Conservation (phyloP, 805 yeast genomes). For the Grigorovia humatica region DNA sequence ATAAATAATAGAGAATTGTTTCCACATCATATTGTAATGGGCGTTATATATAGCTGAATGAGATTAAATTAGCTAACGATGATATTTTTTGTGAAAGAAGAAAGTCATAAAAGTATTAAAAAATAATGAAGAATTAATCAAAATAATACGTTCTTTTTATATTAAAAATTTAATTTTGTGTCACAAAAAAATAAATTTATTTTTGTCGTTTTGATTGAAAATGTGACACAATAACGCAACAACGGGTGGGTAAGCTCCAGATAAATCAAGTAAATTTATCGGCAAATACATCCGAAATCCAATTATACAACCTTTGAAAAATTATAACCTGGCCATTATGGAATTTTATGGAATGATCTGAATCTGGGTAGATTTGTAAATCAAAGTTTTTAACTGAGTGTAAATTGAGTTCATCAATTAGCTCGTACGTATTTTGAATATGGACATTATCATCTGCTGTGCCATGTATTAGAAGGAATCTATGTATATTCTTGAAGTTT, state of each 20-base stretch:
- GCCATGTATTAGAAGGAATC: slow-evolving; percentile 70
- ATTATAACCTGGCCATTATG: slow-evolving; percentile 75
- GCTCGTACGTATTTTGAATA: slow-evolving; percentile 53
- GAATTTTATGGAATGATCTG: slow-evolving; percentile 70
- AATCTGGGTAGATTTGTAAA: slow-evolving; percentile 83
- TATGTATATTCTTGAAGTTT: slow-evolving; percentile 36
- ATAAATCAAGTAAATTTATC: slow-evolving; percentile 21
- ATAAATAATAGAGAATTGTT: slow-evolving; percentile 5
- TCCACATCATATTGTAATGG: slow-evolving; percentile 5
- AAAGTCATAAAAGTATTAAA: neutral
- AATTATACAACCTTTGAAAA: slow-evolving; percentile 54
- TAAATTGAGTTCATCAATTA: slow-evolving; percentile 49
- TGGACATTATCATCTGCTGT: slow-evolving; percentile 82
- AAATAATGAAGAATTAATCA: neutral
- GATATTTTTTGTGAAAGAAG: neutral
- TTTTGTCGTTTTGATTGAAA: neutral
- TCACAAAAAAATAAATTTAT: neutral
- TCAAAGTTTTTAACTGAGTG: slow-evolving; percentile 63
- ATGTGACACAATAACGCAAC: neutral
- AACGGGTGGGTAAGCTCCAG: neutral
- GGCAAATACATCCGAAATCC: slow-evolving; percentile 55
- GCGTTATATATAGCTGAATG: neutral
- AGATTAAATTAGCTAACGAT: neutral
- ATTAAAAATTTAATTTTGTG: neutral
- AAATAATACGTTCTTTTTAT: neutral